Percentiles rank a stretch among this genome's conserved stretches.
Evolutionary conservation across 1,284 basidiomycete species (phyloP).

Genomic region (Trichosporon faecale): DNA sequence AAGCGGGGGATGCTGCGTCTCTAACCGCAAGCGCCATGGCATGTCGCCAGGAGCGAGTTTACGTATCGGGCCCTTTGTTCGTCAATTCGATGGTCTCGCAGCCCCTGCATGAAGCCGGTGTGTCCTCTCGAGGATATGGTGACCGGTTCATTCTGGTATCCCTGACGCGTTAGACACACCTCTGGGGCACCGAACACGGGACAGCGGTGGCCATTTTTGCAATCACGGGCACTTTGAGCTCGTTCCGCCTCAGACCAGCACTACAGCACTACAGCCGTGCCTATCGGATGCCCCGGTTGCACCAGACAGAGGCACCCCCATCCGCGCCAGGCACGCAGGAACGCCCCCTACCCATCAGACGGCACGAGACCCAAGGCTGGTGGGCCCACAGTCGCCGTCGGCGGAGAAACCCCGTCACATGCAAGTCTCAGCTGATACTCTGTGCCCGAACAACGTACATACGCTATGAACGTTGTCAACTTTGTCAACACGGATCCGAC

Average conservation of each 20-base stretch:
- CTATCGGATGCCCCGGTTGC: too few relatives aligned
- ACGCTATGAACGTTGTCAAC: neutral
- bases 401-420: slow-evolving; percentile 11
- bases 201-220: neutral
- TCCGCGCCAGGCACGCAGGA: neutral
- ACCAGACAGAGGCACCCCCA: neutral
- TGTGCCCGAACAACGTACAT: slow-evolving; percentile 6
- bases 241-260: too few relatives aligned
- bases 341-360: neutral
- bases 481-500: neutral
- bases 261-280: too few relatives aligned
- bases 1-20: neutral
- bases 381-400: neutral
- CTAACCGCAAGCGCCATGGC: neutral
- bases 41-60: neutral
- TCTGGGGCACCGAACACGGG: slow-evolving; percentile 7
- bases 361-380: neutral
- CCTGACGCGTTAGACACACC: neutral
- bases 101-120: too few relatives aligned
- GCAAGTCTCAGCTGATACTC: slow-evolving; percentile 11
- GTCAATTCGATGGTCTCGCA: neutral
- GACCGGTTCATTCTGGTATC: neutral
- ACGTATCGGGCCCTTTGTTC: neutral
- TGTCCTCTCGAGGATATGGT: neutral
- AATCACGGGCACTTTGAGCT: neutral